These are phyloP conservation scores for Byssoonygena ceratinophila DNA, from an alignment of 2,329 filamentous ascomycete genomes.

Conservation along the genomic window DNA sequence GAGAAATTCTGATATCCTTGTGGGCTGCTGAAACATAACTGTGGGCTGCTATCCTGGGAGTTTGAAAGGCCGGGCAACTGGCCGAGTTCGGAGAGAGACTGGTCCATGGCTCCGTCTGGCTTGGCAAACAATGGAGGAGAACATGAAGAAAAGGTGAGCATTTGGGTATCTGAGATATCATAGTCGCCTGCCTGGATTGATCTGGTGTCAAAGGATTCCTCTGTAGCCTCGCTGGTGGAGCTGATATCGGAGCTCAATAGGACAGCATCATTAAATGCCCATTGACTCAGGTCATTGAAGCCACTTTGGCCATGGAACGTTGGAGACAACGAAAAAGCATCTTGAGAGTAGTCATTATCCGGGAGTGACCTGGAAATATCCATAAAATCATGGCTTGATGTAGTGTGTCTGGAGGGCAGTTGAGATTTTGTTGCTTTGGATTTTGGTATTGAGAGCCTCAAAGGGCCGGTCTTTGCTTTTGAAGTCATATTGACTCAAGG, in stretches of 20 bases:
- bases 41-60: conserved; percentile 22
- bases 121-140: conserved; percentile 33
- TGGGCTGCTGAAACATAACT: conserved; percentile 28
- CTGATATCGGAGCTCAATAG: conserved; percentile 18
- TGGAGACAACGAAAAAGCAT: conserved; percentile 35
- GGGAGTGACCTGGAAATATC: conserved; percentile 32
- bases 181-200: conserved; percentile 28
- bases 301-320: conserved; percentile 26
- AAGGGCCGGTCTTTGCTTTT: conserved; percentile 30
- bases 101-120: conserved; percentile 28
- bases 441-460: conserved; percentile 30
- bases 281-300: conserved; percentile 30
- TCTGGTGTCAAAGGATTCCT: conserved; percentile 31
- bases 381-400: conserved; percentile 30
- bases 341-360: conserved; percentile 36
- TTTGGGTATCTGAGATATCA: conserved; percentile 34
- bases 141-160: conserved; percentile 34
- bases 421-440: conserved; percentile 27
- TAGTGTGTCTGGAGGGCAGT: conserved; percentile 20
- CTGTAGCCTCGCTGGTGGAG: conserved; percentile 18
- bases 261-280: conserved; percentile 29
- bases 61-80: conserved; percentile 30
- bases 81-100: conserved; percentile 32
- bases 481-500: conserved; percentile 26
- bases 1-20: conserved; percentile 33